Base-by-base conservation (phyloP, 176 grass and related monocot genomes). In the Carex scoparia region DNA sequence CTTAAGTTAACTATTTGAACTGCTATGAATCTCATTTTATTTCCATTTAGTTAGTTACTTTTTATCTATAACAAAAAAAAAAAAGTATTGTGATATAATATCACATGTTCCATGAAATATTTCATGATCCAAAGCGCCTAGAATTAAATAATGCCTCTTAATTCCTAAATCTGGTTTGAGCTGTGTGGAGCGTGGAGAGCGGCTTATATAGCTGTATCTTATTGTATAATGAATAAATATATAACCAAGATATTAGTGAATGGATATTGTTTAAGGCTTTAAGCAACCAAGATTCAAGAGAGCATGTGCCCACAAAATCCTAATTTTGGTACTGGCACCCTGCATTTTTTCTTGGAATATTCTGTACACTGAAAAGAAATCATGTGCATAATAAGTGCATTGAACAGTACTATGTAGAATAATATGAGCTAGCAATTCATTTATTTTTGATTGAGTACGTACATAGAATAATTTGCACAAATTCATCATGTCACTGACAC, bases 321-420 rank as follows among this genome's bases (percentile, higher is more conserved):
- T 58, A 78, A 79, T 58, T 79, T 58, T 79, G 51, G 12, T 33
- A 35, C 28, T 78, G 51, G 33, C 74, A 57, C 74, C 2, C 53
- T 79, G 74, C 74, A 79, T 58, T 78, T 79, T 79, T 58, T 28
- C 1, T 35, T 79, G 74, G 74, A 79, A 79, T 79, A 79, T 79
- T 79, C 53, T 58, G 53, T 58, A 1, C 5, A 35, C 58, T 18
- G 28, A 79, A 79, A 79, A 18, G 6, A 79, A 58, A 79, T 79
- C 74, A 79, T 58, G 74, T 79, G 74, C 74, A 79, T 16, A 79
- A 58, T 53, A 79, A 37, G 74, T 79, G 74, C 74, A 79, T 16
- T 57, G 48, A 33, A 33, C 74, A 57, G 28, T 16, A 23, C 57
- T 79, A 58, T 58, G 23, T 79, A 10, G 27, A 79, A 58, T 14